Evolutionary conservation across 768 basidiomycete species (phyloP).

Genomic region (Lentinula lateritia): DNA sequence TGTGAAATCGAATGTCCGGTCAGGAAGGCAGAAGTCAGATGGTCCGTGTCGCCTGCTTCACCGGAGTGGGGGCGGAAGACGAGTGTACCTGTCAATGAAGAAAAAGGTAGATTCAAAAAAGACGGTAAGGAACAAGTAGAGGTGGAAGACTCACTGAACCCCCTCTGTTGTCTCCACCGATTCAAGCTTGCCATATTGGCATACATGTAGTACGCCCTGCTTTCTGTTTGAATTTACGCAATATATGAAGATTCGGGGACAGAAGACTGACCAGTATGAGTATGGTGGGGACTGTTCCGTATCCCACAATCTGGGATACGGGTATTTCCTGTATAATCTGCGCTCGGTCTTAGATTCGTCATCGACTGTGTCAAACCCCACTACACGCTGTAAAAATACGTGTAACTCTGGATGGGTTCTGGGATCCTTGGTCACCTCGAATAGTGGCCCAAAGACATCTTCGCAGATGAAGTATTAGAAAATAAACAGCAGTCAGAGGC

Average conservation of each 20-base stretch:
- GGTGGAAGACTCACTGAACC: constrained; percentile 70
- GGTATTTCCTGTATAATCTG: constrained; percentile 89
- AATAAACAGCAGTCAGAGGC: background rate
- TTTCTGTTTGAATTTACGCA: background rate
- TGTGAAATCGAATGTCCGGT: constrained; percentile 98
- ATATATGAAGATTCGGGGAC: background rate
- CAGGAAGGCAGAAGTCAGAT: constrained; percentile 92
- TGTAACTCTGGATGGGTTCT: constrained; percentile 88
- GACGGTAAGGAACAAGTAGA: background rate
- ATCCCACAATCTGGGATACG: constrained; percentile 88
- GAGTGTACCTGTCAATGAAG: constrained; percentile 68
- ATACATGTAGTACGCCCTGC: constrained; percentile 95
- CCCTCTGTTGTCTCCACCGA: constrained; percentile 80
- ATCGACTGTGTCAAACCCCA: constrained; percentile 98
- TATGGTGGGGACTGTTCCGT: constrained; percentile 88
- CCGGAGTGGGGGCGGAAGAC: constrained; percentile 96
- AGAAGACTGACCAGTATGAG: constrained; percentile 75
- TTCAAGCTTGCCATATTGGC: constrained; percentile 95
- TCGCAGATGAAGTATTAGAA: background rate
- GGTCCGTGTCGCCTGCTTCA: constrained; percentile 97
- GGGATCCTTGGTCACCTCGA: constrained; percentile 94
- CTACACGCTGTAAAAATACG: constrained; percentile 88
- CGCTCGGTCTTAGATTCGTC: constrained; percentile 95
- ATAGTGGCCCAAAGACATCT: constrained; percentile 93
- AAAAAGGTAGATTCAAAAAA: background rate